A percentile compares a stretch with the other conserved stretches of the same genome.
These are phyloP conservation scores for Albugo laibachii DNA, from an alignment of 352 stramenopile species.

Conservation along the genomic window DNA sequence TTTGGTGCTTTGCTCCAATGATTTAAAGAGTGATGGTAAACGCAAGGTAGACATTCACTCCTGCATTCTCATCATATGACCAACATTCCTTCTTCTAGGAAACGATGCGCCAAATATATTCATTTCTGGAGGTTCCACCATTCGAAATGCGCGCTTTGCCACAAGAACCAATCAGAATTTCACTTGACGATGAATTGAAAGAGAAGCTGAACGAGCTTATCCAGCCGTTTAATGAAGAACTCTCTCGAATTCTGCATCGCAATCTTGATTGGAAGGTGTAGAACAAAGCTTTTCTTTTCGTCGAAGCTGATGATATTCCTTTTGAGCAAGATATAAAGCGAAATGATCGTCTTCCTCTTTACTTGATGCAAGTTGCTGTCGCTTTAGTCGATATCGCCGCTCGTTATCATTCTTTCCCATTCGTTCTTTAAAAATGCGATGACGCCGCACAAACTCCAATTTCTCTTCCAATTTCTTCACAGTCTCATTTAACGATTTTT, in stretches of 20 bases:
- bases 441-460: background rate
- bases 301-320: conserved; percentile 1
- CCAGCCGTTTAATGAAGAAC: conserved; percentile 62
- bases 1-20: conserved; percentile 85
- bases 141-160: conserved; percentile 18
- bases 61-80: no score
- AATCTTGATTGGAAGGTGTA: conserved; percentile 31
- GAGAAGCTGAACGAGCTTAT: conserved; percentile 56
- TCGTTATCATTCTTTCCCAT: conserved; percentile 1
- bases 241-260: conserved; percentile 39
- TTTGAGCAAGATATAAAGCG: background rate
- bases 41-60: no score
- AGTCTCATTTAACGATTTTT: no score
- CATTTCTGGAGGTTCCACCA: conserved; percentile 65
- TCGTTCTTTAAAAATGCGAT: conserved; percentile 26
- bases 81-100: conserved; percentile 8
- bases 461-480: no score
- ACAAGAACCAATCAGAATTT: background rate
- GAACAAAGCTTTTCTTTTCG: background rate
- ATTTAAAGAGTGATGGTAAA: conserved; percentile 51
- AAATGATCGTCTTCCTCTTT: background rate
- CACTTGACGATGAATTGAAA: conserved; percentile 26
- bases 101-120: conserved; percentile 70
- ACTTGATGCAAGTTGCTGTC: no score
- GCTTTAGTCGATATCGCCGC: no score